These are phyloP conservation scores for Nitzschia palea DNA, from an alignment of 108 stramenopile species.

Conservation along the genomic window DNA sequence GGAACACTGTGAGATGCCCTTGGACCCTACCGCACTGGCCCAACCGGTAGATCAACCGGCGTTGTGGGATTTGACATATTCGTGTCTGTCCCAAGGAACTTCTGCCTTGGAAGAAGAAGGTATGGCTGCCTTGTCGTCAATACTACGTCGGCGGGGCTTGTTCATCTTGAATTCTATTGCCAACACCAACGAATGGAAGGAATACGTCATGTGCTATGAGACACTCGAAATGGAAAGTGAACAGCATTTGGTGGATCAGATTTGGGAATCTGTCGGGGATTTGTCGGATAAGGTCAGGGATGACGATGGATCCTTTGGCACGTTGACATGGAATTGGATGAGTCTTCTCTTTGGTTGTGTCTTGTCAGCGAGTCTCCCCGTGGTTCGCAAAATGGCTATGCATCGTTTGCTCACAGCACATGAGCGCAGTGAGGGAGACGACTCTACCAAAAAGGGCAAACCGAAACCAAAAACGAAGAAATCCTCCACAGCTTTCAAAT, in stretches of 20 bases:
- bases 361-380: conserved; percentile 61
- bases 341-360: conserved; percentile 56
- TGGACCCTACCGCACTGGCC: background rate
- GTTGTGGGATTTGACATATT: conserved; percentile 60
- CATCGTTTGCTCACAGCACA: conserved; percentile 64
- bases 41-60: conserved; percentile 34
- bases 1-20: conserved; percentile 37
- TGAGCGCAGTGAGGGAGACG: conserved; percentile 22
- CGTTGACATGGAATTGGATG: conserved; percentile 66
- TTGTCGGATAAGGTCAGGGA: conserved; percentile 26
- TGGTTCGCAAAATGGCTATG: conserved; percentile 71
- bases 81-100: conserved; percentile 48
- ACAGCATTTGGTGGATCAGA: conserved; percentile 79
- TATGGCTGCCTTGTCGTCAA: conserved; percentile 24
- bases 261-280: conserved; percentile 69
- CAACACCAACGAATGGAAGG: conserved; percentile 54
- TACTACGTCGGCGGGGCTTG: conserved; percentile 62
- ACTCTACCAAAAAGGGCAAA: conserved; percentile 8
- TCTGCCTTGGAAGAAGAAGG: conserved; percentile 24
- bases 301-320: background rate
- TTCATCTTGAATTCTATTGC: conserved; percentile 56
- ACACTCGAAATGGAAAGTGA: conserved; percentile 86
- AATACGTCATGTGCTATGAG: conserved; percentile 74
- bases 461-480: conserved; percentile 6
- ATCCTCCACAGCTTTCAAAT: background rate